Evolutionary conservation across 805 yeast genomes (phyloP).

Genomic region (Kodamaea restingae): DNA sequence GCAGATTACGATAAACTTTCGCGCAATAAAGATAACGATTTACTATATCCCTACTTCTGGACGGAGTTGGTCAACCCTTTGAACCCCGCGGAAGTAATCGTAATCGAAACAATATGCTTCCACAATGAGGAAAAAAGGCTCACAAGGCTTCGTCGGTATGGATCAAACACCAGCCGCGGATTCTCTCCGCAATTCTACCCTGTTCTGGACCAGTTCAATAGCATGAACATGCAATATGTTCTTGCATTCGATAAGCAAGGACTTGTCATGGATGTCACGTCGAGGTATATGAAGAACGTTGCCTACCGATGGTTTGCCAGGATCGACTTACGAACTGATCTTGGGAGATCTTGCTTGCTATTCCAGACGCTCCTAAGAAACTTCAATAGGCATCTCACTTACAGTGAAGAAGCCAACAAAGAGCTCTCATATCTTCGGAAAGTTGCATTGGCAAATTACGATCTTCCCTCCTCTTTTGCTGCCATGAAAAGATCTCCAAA

Average conservation of each 20-base stretch:
- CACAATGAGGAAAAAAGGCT: constrained; percentile 25
- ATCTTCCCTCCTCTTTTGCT: constrained; percentile 21
- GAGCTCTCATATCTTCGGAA: constrained; percentile 21
- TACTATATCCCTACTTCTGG: constrained; percentile 35
- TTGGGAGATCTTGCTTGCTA: constrained; percentile 22
- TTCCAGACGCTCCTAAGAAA: constrained; percentile 22
- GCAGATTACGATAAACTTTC: constrained; percentile 16
- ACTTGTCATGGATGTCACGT: constrained; percentile 23
- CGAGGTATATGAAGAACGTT: constrained; percentile 30
- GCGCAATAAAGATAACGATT: constrained; percentile 27
- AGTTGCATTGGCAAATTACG: constrained; percentile 21
- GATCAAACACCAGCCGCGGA: neutral
- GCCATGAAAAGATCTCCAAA: constrained; percentile 28
- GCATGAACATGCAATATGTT: constrained; percentile 31
- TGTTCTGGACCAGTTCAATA: constrained; percentile 18
- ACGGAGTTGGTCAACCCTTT: constrained; percentile 32
- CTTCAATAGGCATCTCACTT: constrained; percentile 13
- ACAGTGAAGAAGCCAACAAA: constrained; percentile 6
- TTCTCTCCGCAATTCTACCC: constrained; percentile 21
- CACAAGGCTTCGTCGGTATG: constrained; percentile 17
- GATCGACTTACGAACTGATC: constrained; percentile 26
- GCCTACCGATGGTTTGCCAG: constrained; percentile 26
- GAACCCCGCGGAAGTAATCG: constrained; percentile 19
- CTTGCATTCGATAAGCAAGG: constrained; percentile 17
- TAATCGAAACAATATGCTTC: constrained; percentile 28